Percentiles rank a stretch among this genome's conserved stretches.
phyloP scores from a whole-genome alignment of 176 grass and related monocot species.

The Zea luxurians region DNA sequence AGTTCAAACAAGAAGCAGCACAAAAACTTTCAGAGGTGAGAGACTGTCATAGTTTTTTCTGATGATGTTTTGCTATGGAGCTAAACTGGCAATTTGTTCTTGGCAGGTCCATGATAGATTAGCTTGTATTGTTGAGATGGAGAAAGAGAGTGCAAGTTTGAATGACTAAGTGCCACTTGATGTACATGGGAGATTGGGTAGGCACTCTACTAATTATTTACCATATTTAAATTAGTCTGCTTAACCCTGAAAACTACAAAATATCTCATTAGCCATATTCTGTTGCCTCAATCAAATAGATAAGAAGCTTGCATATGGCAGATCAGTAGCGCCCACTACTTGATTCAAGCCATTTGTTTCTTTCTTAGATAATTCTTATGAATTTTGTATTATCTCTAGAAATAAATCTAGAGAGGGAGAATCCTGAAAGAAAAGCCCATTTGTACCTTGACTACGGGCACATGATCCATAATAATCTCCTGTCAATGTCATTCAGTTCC shows the following conservation, averaged over 20 bases:
- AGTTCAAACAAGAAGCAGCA: conserved; percentile 38
- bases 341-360: not conserved
- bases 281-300: not conserved
- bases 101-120: conserved; percentile 82
- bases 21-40: conserved; percentile 77
- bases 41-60: not conserved
- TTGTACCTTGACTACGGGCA: not conserved
- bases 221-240: not conserved
- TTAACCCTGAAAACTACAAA: not conserved
- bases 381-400: not conserved
- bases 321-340: not conserved
- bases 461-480: not conserved
- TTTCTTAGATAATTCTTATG: not conserved
- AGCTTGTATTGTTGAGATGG: conserved; percentile 78
- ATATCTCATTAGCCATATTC: not conserved
- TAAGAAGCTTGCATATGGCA: not conserved
- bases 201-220: conserved; percentile 17
- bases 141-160: conserved; percentile 66
- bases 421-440: not conserved
- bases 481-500: not conserved
- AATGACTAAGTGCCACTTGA: conserved; percentile 37
- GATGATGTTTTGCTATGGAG: not conserved
- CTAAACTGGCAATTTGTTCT: conserved; percentile 6
- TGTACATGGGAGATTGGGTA: conserved; percentile 24
- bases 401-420: not conserved